Base-by-base conservation (phyloP, 108 stramenopile genomes). In the Pseudonitzschia pungens region DNA sequence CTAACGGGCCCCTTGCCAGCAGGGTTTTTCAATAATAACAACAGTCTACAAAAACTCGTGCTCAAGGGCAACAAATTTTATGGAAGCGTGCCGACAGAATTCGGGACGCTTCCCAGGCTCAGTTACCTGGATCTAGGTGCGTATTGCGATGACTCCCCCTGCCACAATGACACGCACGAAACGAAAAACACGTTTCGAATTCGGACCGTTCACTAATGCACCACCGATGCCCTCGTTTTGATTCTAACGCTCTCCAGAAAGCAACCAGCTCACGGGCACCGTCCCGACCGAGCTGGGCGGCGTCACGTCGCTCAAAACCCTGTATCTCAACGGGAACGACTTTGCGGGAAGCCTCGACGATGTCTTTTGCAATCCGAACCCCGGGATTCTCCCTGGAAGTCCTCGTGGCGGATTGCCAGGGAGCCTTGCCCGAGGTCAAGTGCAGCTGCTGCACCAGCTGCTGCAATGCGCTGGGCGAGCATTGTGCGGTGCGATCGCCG, bases 371-470 rank as follows among this genome's bases (percentile, higher is more conserved):
- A 33, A n/a, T 12, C 1, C n/a, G 7, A 36, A 20, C 5, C 27
- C 10, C 11, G 16, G 24, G 5, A 26, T 55, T 5, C n/a, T n/a
- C 36, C 54, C 40, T 63, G 4, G 62, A 40, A 32, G 31, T 15
- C 32, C 28, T 63, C 21, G n/a, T 41, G 9, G 29, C 62, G 28
- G 28, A 63, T 20, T 63, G 62, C 40, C 18, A 21, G 27, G 62
- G 40, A 6, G 16, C 27, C 1, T 11, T 14, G 9, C 40, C 32
- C 32, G 62, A 41, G 32, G 40, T 63, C 1, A 41, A 63, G 20
- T 63, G 62, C 31, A 63, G 62, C 40, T 63, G 62, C 32, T 63
- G 62, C 40, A 63, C 62, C 8, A n/a, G n/a, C 3, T 63, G 62
- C 62, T 63, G 62, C 62, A 36, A 63, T 41, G 40, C 32, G 15